Evolutionary conservation across 441 rosid species (phyloP), one percentile per base, ranked within the genome.

Genomic region (Lepidium campestre): DNA sequence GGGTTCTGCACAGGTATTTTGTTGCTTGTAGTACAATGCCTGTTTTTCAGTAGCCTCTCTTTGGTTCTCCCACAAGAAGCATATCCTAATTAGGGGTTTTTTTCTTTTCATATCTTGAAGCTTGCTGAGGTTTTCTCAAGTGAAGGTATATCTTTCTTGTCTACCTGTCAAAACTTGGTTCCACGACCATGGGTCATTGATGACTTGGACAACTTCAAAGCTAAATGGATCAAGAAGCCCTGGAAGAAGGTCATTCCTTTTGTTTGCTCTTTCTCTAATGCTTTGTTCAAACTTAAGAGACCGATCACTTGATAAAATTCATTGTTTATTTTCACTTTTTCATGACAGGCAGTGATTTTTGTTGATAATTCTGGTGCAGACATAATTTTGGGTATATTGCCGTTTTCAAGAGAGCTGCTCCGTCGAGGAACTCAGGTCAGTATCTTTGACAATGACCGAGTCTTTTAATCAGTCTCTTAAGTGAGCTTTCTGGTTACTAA

Each of bases 351-450:
- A 55, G 78, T 89, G 79, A 85, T 94, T 73, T 94, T 88, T 79
- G 98, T 91, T 78, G 98, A 91, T 73, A 89, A 94, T 81, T 88
- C 99, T 75, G 98, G 99, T 67, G 99, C 99, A 34, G 98, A 94
- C 82, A 85, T 94, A 62, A 82, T 94, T 68, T 79, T 91, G 83
- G 99, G 98, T 67, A 82, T 94, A 68, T 75, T 94, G 64, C 97
- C 98, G 1, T 94, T 94, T 67, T 91, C 90, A 60, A 89, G 99
- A 77, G 99, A 91, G 77, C 72, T 94, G 70, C 92, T 94, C 49
- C 87, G 84, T 29, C 77, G 75, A 52, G 99, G 99, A 73, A 86
- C 91, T 73, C 88, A 89, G 94, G 99, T 91, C 71, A 89, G 99
- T 91, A 73, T 57, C 39, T 70, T 80, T 41, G 39, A 17, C 36